Conservation (phyloP, 1,284 basidiomycete genomes). For the Trametes versicolor region DNA sequence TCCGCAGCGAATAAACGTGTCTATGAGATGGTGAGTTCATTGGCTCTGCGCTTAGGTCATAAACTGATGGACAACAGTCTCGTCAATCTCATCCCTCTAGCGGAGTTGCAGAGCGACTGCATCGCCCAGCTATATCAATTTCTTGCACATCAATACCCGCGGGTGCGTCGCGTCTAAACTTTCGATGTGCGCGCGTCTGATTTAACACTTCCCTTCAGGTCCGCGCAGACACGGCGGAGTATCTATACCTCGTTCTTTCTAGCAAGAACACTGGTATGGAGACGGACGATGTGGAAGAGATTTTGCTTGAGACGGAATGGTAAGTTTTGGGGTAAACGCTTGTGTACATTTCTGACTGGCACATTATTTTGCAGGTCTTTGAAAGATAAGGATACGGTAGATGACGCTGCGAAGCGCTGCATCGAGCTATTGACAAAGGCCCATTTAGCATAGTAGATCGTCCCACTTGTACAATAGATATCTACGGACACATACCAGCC, state of each 20-base stretch:
- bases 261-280: constrained; percentile 71
- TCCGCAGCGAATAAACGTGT: constrained; percentile 77
- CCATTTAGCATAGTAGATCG: not conserved
- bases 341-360: not conserved
- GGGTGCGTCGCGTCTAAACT: constrained; percentile 52
- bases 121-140: constrained; percentile 63
- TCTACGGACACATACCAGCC: too few species aligned
- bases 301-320: constrained; percentile 88
- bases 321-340: constrained; percentile 45
- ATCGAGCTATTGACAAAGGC: constrained; percentile 27
- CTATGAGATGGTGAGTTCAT: constrained; percentile 81
- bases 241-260: constrained; percentile 80
- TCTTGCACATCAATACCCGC: constrained; percentile 81
- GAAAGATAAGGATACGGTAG: constrained; percentile 23
- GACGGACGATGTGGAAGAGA: constrained; percentile 76
- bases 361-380: constrained; percentile 38
- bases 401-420: constrained; percentile 38
- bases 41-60: not conserved
- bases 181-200: not conserved
- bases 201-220: constrained; percentile 57
- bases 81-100: constrained; percentile 67
- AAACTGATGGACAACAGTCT: constrained; percentile 52
- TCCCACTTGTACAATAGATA: not conserved
- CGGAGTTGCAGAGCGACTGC: constrained; percentile 56
- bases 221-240: constrained; percentile 82